These are phyloP conservation scores for Cudoniella acicularis DNA, from an alignment of 495 filamentous ascomycete species.

Conservation along the genomic window DNA sequence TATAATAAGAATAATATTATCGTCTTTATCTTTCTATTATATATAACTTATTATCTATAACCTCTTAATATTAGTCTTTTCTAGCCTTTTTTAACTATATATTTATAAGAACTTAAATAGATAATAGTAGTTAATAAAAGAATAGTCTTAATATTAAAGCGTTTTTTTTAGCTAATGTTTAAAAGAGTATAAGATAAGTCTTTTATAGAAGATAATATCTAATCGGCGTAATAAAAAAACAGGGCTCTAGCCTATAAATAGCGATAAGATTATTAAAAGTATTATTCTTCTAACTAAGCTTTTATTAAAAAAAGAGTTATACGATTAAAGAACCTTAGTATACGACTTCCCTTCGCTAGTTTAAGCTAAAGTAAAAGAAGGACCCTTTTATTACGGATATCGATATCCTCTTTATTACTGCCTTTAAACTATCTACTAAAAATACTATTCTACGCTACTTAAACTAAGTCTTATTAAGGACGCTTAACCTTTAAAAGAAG, in stretches of 20 bases:
- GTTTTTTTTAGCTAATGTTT: not conserved
- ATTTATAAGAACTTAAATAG: not conserved
- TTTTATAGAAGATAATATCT: constrained; percentile 4
- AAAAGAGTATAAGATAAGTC: not conserved
- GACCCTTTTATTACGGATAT: too few species aligned
- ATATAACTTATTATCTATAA: constrained; percentile 11
- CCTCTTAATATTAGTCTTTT: constrained; percentile 16
- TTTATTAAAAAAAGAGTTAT: too few species aligned
- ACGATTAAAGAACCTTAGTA: too few species aligned
- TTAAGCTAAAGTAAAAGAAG: too few species aligned
- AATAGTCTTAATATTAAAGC: not conserved
- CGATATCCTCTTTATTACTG: not conserved
- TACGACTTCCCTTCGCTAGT: too few species aligned
- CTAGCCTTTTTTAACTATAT: constrained; percentile 1
- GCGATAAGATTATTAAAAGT: too few species aligned
- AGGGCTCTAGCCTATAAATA: too few species aligned
- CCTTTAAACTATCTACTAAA: not conserved
- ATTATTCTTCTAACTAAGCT: too few species aligned
- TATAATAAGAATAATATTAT: constrained; percentile 10
- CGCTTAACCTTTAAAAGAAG: constrained; percentile 4
- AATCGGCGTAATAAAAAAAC: too few species aligned
- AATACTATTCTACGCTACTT: not conserved
- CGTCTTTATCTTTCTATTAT: constrained; percentile 6
- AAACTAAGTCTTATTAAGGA: not conserved
- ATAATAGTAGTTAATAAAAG: not conserved